Base-by-base conservation (phyloP, 2,329 filamentous ascomycete genomes). In the Ceratocystis ficicola region DNA sequence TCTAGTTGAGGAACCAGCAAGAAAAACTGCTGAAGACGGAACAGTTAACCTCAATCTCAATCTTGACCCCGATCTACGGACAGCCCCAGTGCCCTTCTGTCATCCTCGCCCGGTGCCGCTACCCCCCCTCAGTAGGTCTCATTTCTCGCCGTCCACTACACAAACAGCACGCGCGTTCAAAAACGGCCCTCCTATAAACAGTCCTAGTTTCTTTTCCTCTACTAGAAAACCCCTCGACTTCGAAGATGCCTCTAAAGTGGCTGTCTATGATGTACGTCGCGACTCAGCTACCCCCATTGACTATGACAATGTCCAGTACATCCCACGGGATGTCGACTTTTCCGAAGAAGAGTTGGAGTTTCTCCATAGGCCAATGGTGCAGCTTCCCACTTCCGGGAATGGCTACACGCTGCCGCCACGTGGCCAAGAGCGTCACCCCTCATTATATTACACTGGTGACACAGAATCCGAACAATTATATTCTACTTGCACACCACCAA, bases 241-340 rank as follows among this genome's bases (percentile, higher is more conserved):
- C 15, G 55, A 36, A n/a, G 28, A 36, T 17, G 32, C 12, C n/a
- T 30, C 30, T 17, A 59, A n/a, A 30, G 28, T 59, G 17, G 55
- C 61, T 3, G 61, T 63, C 10, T 63, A 63, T 50, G 61, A 63
- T 44, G 17, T 63, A 7, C 61, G 61, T 22, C 61, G 61, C 41
- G 25, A 46, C 22, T 63, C 61, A 15, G 4, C 44, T n/a, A 7
- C 55, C 5, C n/a, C 55, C 6, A 36, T 59, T 30, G 55, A 59
- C 12, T 59, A 63, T 15, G 61, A 63, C 17, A 46, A 36, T 46
- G 22, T 30, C 12, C 61, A 46, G 8, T 63, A 32, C 30, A 63
- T 63, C 15, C 44, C 41, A 8, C n/a, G 6, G 12, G 61, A 50
- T 10, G 8, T 50, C 4, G 44, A 20, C 25, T 63, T 46, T 20